phyloP scores from a whole-genome alignment of 225 moss, liverwort and hornwort genomes.

The Physcomitrellopsis africana region DNA sequence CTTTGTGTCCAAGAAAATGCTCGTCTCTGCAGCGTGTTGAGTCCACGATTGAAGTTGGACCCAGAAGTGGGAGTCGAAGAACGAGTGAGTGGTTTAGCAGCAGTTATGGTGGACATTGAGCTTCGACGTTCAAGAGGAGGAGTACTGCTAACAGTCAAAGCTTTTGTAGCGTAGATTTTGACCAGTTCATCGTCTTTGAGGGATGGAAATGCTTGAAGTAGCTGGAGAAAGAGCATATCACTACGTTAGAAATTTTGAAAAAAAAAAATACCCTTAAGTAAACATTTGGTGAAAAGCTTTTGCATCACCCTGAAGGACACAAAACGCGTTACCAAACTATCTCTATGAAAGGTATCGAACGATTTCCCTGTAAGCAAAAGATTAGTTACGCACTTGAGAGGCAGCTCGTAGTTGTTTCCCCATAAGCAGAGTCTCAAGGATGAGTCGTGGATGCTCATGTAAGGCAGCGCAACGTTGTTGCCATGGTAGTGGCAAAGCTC shows the following conservation, averaged over 20 bases:
- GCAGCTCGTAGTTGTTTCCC: slow-evolving; percentile 95
- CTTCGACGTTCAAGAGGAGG: slow-evolving; percentile 62
- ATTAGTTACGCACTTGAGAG: slow-evolving; percentile 66
- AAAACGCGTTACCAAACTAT: slow-evolving; percentile 20
- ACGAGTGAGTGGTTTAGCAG: slow-evolving; percentile 54
- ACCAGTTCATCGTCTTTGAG: slow-evolving; percentile 85
- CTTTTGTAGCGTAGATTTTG: slow-evolving; percentile 83
- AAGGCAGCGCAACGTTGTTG: slow-evolving; percentile 98
- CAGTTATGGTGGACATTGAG: slow-evolving; percentile 45
- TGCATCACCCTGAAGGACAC: not conserved
- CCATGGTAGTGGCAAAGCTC: slow-evolving; percentile 96
- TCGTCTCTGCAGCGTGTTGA: slow-evolving; percentile 76
- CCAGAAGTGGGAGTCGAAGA: slow-evolving; percentile 42
- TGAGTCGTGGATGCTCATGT: slow-evolving; percentile 95
- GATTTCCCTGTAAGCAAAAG: slow-evolving; percentile 5
- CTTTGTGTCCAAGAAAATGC: slow-evolving; percentile 88
- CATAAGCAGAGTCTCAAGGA: slow-evolving; percentile 96
- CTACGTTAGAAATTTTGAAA: slow-evolving; percentile 20
- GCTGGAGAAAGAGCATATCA: slow-evolving; percentile 53
- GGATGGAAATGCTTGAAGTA: slow-evolving; percentile 89
- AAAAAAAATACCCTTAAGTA: not conserved
- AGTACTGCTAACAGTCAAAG: slow-evolving; percentile 63
- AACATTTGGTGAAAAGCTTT: not conserved
- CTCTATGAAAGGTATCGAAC: slow-evolving; percentile 9
- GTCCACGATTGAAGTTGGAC: slow-evolving; percentile 77